Evolutionary conservation across 345 rosid genomes (phyloP).

Genomic region (Populus tremula): DNA sequence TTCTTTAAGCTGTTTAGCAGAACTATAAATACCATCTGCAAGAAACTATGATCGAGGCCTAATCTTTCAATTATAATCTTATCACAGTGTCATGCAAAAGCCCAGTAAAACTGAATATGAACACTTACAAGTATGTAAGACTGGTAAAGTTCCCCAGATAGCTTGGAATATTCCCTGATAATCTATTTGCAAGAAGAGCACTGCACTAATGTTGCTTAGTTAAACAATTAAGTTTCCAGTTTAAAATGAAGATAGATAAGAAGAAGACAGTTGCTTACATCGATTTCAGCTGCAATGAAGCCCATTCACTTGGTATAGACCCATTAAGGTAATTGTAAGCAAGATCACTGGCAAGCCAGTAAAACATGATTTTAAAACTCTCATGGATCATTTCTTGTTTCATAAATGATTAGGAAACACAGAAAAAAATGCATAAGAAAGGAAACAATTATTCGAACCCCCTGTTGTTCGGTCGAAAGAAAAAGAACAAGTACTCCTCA

Average conservation of each 20-base stretch:
- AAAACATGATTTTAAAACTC: constrained; percentile 5
- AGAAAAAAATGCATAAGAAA: background rate
- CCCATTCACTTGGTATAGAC: constrained; percentile 53
- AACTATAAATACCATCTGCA: background rate
- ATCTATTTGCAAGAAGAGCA: constrained; percentile 47
- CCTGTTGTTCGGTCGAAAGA: background rate
- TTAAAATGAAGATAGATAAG: background rate
- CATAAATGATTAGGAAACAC: background rate
- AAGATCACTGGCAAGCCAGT: constrained; percentile 39
- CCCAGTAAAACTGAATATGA: background rate
- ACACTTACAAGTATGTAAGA: constrained; percentile 50
- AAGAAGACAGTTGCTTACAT: constrained; percentile 41
- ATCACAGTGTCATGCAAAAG: background rate
- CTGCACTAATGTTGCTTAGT: constrained; percentile 24
- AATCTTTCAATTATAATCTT: background rate
- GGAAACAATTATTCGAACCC: background rate
- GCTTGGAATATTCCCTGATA: constrained; percentile 53
- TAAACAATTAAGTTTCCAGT: background rate
- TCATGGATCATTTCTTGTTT: background rate
- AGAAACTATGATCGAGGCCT: background rate
- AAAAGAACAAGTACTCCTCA: background rate
- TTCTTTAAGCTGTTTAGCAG: background rate
- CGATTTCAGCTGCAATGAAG: constrained; percentile 36
- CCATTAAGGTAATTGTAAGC: constrained; percentile 57
- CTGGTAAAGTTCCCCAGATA: constrained; percentile 41